Evolutionary conservation across 306 rosid genomes (phyloP), one percentile per base, ranked within the genome.

Genomic region (Quillaja saponaria): DNA sequence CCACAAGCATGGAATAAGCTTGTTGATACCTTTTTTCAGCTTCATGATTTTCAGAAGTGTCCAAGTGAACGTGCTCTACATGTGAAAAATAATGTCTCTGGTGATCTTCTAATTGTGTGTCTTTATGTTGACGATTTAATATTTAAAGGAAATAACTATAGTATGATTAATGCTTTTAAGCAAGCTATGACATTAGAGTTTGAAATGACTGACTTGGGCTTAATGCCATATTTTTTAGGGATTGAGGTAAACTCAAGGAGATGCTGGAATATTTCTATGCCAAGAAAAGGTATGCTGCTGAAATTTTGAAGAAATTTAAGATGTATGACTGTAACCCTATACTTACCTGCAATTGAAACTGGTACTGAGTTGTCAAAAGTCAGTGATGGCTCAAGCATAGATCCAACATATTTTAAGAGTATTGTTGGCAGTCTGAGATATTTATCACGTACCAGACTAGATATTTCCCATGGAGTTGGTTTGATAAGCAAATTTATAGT

Each of bases 11-110:
- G 18, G 19, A 46, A 46, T 15, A 46, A 13, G 16, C 5, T 16
- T 13, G n/a, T 46, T 46, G 2, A 46, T 46, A 4, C 16, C 4
- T 4, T 13, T 8, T 46, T 46, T 46, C 16, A 1, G 61, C 7
- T 55, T 55, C 33, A 53, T n/a, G n/a, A n/a, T n/a, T n/a, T n/a
- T n/a, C n/a, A 11, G 1, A 55, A 33, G 34, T 55, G 61, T 28
- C 41, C 40, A 28, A 11, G 3, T 28, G 42, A 33, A 10, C 18
- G 34, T 55, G 37, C 41, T 53, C 25, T 53, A 19, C 21, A 20
- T 53, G 58, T 19, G 8, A 53, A 53, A 14, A 1, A 3, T 19
- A 10, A 9, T 7, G 35, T 0, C 7, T 20, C 8, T 53, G 38
- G 16, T 6, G 38, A 2, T 54, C 6, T 33, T 5, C n/a, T 54